Percentiles rank a stretch among this genome's conserved stretches.
Conservation (phyloP, 768 basidiomycete species). For the Dendrothele bispora region DNA sequence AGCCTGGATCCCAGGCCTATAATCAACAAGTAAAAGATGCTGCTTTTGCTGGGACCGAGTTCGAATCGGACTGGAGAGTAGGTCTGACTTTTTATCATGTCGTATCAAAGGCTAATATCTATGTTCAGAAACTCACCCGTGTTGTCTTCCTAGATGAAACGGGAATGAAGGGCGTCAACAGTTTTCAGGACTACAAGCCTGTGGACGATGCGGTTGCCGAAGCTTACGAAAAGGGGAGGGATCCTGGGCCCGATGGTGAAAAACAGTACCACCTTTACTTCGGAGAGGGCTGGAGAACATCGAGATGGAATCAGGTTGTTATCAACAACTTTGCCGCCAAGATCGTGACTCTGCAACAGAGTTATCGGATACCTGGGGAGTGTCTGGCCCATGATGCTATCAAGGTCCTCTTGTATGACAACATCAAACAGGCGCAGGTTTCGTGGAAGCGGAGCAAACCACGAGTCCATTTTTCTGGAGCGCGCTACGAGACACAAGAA, state of each 20-base stretch:
- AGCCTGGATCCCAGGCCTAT: background rate
- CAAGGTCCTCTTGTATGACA: background rate
- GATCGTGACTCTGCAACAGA: background rate
- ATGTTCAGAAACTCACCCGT: background rate
- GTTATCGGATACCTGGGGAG: background rate
- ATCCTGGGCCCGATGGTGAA: background rate
- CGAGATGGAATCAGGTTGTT: background rate
- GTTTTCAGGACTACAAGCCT: background rate
- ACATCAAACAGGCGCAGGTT: constrained; percentile 3
- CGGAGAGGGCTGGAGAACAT: background rate
- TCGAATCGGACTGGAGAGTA: background rate
- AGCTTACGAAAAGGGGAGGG: background rate
- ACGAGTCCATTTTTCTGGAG: background rate
- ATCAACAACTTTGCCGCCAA: background rate
- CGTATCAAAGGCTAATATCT: background rate
- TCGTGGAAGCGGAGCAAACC: background rate
- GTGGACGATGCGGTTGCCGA: background rate
- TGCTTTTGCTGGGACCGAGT: background rate
- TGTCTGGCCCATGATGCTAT: background rate
- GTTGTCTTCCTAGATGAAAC: background rate
- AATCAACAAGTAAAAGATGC: background rate
- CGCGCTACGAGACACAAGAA: background rate
- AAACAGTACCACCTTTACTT: background rate
- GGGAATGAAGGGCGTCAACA: background rate
- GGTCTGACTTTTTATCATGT: background rate